phyloP scores from a whole-genome alignment of 2,329 filamentous ascomycete genomes.

The Epichloe gansuensis region DNA sequence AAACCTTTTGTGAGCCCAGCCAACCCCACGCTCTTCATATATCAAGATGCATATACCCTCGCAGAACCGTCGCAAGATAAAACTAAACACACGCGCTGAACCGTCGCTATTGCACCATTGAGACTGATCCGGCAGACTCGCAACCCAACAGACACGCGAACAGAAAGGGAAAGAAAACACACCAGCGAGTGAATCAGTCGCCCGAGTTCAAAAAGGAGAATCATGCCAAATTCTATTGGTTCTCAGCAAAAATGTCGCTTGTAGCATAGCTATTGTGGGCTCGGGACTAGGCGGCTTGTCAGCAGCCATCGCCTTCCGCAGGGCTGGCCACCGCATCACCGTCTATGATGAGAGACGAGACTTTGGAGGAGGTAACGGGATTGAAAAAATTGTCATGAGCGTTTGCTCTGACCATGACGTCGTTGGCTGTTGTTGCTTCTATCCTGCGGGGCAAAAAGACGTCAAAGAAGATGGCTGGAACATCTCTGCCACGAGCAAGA shows the following conservation, averaged over 20 bases:
- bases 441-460: constrained; percentile 44
- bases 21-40: not conserved
- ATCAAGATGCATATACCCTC: not conserved
- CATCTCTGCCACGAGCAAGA: constrained; percentile 35
- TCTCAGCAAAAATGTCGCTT: constrained; percentile 5
- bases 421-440: constrained; percentile 56
- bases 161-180: not conserved
- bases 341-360: constrained; percentile 53
- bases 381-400: constrained; percentile 52
- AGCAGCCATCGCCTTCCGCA: constrained; percentile 27
- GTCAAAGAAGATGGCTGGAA: constrained; percentile 45
- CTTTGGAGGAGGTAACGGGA: constrained; percentile 47
- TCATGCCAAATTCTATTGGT: constrained; percentile 1
- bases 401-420: constrained; percentile 50
- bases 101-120: not conserved
- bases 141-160: not conserved
- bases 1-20: not conserved
- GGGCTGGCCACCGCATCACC: constrained; percentile 31
- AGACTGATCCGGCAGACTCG: not conserved
- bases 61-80: not conserved
- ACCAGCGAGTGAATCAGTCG: not conserved
- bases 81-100: not conserved
- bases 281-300: constrained; percentile 28
- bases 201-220: not conserved
- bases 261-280: constrained; percentile 26